Conservation (phyloP, 2,329 filamentous ascomycete genomes). For the Monosporascus sp. region DNA sequence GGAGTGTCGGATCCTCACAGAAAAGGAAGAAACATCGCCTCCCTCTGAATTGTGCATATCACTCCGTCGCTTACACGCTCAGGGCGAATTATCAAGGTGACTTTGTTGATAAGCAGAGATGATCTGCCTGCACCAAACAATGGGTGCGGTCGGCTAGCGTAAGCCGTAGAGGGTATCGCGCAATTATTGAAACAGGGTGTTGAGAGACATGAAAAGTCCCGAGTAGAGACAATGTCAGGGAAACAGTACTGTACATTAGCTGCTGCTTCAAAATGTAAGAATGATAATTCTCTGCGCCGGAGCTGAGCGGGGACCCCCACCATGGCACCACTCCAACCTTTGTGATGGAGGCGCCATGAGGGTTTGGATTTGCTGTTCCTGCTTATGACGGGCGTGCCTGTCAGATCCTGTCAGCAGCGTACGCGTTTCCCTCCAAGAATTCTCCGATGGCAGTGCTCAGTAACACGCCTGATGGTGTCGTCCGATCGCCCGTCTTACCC, state of each 20-base stretch:
- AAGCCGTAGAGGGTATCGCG: not conserved
- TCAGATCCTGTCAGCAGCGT: not conserved
- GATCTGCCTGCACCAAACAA: too few relatives aligned
- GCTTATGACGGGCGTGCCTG: not conserved
- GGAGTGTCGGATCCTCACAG: not conserved
- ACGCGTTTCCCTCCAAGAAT: too few relatives aligned
- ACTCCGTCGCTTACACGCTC: too few relatives aligned
- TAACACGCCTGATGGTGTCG: too few relatives aligned
- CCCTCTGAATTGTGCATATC: too few relatives aligned
- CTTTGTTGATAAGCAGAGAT: too few relatives aligned
- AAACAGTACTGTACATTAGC: not conserved
- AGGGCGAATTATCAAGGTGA: too few relatives aligned
- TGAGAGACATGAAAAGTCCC: not conserved
- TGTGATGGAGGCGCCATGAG: not conserved
- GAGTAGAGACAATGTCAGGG: not conserved
- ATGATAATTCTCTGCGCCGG: not conserved
- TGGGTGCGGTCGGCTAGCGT: not conserved
- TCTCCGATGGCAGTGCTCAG: too few relatives aligned
- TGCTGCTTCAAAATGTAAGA: not conserved
- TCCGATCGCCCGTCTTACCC: too few relatives aligned
- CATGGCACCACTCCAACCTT: too few relatives aligned
- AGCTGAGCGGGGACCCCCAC: not conserved
- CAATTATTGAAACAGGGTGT: not conserved
- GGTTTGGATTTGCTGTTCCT: not conserved
- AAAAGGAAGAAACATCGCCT: not conserved